Evolutionary conservation across 169 alveolate genomes (phyloP).

Genomic region (Eimeria sp.): DNA sequence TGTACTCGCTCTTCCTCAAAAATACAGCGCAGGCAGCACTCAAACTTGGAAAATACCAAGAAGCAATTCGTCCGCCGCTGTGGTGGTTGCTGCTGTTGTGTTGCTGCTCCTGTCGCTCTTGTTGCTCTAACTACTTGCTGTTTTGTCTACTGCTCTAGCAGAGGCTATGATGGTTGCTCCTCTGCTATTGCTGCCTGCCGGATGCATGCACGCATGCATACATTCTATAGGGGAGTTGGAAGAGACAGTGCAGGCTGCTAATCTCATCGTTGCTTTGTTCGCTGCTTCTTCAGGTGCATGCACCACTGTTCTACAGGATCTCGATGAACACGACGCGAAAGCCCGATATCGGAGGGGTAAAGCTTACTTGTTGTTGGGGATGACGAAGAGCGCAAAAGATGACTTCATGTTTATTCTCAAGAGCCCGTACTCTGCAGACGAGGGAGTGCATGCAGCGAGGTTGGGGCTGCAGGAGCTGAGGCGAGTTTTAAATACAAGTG

Average conservation of each 20-base stretch:
- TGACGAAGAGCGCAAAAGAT: slow-evolving; percentile 78
- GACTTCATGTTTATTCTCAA: slow-evolving; percentile 72
- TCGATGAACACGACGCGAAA: slow-evolving; percentile 83
- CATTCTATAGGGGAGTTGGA: not conserved
- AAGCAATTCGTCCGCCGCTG: slow-evolving; percentile 70
- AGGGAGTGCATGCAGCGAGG: slow-evolving; percentile 70
- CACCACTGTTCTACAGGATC: slow-evolving; percentile 79
- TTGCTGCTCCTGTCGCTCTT: not conserved
- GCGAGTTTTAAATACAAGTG: slow-evolving; percentile 9
- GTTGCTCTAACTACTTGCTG: slow-evolving; percentile 2
- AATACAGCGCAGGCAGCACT: slow-evolving; percentile 79
- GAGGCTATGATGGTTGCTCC: not conserved
- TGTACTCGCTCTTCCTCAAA: slow-evolving; percentile 51
- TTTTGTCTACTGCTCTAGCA: not conserved
- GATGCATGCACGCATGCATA: too few relatives aligned
- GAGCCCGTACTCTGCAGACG: slow-evolving; percentile 65
- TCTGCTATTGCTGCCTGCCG: not conserved
- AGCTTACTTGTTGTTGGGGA: slow-evolving; percentile 74
- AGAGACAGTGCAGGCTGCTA: not conserved
- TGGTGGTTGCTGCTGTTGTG: slow-evolving; percentile 6
- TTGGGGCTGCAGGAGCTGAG: slow-evolving; percentile 71
- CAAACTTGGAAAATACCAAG: slow-evolving; percentile 79
- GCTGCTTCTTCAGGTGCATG: slow-evolving; percentile 57
- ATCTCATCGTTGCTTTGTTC: not conserved
- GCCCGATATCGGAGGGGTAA: slow-evolving; percentile 76